Percentiles rank a stretch among this genome's conserved stretches.
These are phyloP conservation scores for Exophiala bonariae DNA, from an alignment of 2,329 filamentous ascomycete species.

Conservation along the genomic window DNA sequence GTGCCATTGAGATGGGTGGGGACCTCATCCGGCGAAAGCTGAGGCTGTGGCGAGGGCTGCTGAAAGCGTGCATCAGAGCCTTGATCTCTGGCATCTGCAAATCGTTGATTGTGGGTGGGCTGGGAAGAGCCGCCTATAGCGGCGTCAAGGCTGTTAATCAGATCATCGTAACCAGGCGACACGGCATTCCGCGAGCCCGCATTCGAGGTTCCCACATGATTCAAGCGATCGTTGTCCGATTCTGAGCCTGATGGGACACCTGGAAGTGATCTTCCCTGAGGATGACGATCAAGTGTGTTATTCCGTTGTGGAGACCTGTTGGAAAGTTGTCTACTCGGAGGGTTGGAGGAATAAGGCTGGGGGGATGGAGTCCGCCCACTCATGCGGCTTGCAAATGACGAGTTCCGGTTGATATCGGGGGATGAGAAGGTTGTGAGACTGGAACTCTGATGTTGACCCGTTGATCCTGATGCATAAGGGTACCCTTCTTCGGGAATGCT, in stretches of 20 bases:
- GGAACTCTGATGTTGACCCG: slow-evolving; percentile 11
- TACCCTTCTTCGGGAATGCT: slow-evolving; percentile 22
- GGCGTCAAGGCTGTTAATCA: slow-evolving; percentile 59
- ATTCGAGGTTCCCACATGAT: slow-evolving; percentile 23
- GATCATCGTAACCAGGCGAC: slow-evolving; percentile 51
- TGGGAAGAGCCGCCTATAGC: slow-evolving; percentile 38
- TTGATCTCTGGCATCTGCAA: slow-evolving; percentile 13
- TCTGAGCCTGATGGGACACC: slow-evolving; percentile 54
- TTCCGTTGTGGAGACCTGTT: slow-evolving; percentile 52
- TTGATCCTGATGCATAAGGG: slow-evolving; percentile 11
- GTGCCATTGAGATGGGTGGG: slow-evolving; percentile 53
- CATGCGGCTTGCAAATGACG: slow-evolving; percentile 27
- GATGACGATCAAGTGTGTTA: slow-evolving; percentile 57
- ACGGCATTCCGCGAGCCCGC: slow-evolving; percentile 35
- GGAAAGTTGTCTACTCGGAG: slow-evolving; percentile 53
- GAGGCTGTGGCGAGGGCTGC: slow-evolving; percentile 27
- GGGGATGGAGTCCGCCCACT: slow-evolving; percentile 35
- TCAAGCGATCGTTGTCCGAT: slow-evolving; percentile 29
- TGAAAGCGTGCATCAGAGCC: slow-evolving; percentile 20
- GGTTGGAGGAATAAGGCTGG: slow-evolving; percentile 44
- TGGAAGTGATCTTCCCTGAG: slow-evolving; percentile 59
- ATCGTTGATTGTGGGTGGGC: slow-evolving; percentile 14
- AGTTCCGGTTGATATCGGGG: slow-evolving; percentile 23
- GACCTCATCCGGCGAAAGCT: slow-evolving; percentile 43
- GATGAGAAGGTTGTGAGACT: slow-evolving; percentile 19